These are phyloP conservation scores for Aspergillus ellipticus DNA, from an alignment of 495 filamentous ascomycete genomes.

Conservation along the genomic window DNA sequence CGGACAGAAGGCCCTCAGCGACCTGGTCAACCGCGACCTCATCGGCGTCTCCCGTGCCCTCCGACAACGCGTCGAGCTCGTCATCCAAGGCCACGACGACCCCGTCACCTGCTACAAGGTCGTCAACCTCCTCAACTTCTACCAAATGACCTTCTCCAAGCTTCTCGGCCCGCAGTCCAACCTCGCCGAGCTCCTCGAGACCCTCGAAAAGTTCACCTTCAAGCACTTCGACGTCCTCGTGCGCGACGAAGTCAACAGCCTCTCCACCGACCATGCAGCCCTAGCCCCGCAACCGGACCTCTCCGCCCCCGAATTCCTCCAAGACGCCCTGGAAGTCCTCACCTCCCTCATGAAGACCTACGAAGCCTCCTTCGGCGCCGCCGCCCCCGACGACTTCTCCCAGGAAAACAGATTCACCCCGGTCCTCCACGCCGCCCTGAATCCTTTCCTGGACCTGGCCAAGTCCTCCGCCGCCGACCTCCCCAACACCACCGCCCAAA, in stretches of 20 bases:
- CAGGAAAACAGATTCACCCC: conserved; percentile 56
- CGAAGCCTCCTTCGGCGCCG: conserved; percentile 69
- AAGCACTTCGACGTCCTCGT: conserved; percentile 77
- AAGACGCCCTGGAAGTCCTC: conserved; percentile 73
- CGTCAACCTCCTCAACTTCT: conserved; percentile 84
- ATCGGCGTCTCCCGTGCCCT: conserved; percentile 72
- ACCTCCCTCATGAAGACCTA: conserved; percentile 74
- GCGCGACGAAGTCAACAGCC: conserved; percentile 67
- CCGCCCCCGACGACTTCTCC: conserved; percentile 36
- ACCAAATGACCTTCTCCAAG: conserved; percentile 76
- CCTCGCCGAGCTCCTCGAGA: conserved; percentile 64
- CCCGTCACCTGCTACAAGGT: conserved; percentile 85
- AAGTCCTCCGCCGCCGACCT: conserved; percentile 64
- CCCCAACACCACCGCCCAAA: conserved; percentile 47
- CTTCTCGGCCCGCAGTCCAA: conserved; percentile 67
- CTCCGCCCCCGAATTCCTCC: conserved; percentile 76
- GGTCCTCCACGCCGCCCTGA: conserved; percentile 76
- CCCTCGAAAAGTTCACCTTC: conserved; percentile 72
- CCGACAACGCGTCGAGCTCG: conserved; percentile 81
- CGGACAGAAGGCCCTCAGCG: conserved; percentile 75
- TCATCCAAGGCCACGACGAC: conserved; percentile 89
- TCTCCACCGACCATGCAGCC: conserved; percentile 68
- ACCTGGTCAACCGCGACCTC: conserved; percentile 84
- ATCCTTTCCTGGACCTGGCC: conserved; percentile 77
- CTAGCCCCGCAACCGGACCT: conserved; percentile 53